Conservation (phyloP, 768 basidiomycete species). For the Rhodotorula kratochvilovae region DNA sequence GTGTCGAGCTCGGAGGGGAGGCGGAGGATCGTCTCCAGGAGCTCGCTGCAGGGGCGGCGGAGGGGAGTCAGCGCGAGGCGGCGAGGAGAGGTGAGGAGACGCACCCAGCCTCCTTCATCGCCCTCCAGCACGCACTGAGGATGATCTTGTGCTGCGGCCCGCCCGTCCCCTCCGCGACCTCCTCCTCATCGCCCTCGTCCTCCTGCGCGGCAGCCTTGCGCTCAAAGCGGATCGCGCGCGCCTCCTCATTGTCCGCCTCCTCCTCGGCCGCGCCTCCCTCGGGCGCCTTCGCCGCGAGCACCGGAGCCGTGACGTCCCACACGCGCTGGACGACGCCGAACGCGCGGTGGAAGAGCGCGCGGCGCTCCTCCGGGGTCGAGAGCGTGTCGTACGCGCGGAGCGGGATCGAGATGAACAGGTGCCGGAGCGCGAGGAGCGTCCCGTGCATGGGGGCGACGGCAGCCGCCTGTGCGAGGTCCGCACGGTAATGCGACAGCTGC, state of each 20-base stretch:
- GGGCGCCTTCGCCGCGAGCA: conserved; percentile 26
- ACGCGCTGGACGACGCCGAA: conserved; percentile 26
- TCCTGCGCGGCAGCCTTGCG: neutral
- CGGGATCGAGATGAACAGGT: conserved; percentile 38
- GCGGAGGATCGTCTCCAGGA: conserved; percentile 37
- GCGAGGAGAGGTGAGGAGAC: neutral
- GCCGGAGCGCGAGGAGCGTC: conserved; percentile 34
- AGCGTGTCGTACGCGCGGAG: conserved; percentile 2
- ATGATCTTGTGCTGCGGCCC: conserved; percentile 38
- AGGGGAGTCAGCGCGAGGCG: neutral
- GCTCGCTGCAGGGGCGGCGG: conserved; percentile 3
- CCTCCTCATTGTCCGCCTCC: conserved; percentile 37
- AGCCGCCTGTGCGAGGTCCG: conserved; percentile 27
- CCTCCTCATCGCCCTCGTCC: neutral
- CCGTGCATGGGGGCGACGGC: conserved; percentile 33
- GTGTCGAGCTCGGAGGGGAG: conserved; percentile 29
- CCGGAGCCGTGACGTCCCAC: conserved; percentile 31
- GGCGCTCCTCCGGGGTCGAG: conserved; percentile 9
- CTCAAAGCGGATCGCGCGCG: conserved; percentile 31
- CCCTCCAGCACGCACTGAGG: conserved; percentile 35
- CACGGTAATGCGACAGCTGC: conserved; percentile 22
- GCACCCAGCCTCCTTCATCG: conserved; percentile 37
- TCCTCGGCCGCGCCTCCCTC: conserved; percentile 10
- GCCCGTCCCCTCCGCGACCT: conserved; percentile 5
- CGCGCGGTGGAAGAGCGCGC: conserved; percentile 27